These are phyloP conservation scores for Alternaria ethzedia DNA, from an alignment of 2,329 filamentous ascomycete genomes.

Conservation along the genomic window DNA sequence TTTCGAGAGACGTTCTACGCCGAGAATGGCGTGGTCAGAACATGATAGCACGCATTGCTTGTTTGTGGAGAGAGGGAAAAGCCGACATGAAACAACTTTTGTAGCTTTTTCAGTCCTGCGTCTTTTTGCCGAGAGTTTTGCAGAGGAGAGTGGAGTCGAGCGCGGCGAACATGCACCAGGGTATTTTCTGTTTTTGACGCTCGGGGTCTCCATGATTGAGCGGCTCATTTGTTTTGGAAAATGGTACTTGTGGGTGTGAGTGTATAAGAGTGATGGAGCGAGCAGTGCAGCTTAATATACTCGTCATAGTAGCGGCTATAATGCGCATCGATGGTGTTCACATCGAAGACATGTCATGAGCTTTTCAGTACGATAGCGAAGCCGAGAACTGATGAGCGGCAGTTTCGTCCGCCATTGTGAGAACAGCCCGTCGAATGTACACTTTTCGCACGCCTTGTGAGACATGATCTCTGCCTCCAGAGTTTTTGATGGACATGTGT, in stretches of 20 bases:
- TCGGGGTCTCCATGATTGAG: too few relatives aligned
- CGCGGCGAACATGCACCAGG: too few relatives aligned
- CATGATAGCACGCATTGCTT: neutral
- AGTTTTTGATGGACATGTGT: neutral
- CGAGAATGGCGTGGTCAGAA: neutral
- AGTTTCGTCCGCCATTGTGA: neutral
- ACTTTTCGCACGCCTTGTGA: neutral
- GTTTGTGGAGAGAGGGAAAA: too few relatives aligned
- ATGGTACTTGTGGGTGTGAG: too few relatives aligned
- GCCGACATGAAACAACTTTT: too few relatives aligned
- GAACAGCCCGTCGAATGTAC: neutral
- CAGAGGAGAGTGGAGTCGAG: too few relatives aligned
- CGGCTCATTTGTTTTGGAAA: too few relatives aligned
- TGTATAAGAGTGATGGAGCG: neutral
- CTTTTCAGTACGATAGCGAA: neutral
- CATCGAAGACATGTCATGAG: neutral
- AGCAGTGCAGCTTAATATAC: neutral
- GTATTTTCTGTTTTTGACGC: too few relatives aligned
- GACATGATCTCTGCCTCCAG: neutral
- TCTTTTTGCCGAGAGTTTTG: too few relatives aligned
- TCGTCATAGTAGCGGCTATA: neutral
- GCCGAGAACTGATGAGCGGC: neutral
- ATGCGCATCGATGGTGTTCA: neutral
- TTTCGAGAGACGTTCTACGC: neutral
- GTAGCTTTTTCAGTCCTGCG: too few relatives aligned